Percentiles rank a stretch among this genome's conserved stretches.
Conservation (phyloP, 768 basidiomycete species). For the Naganishia randhawae region DNA sequence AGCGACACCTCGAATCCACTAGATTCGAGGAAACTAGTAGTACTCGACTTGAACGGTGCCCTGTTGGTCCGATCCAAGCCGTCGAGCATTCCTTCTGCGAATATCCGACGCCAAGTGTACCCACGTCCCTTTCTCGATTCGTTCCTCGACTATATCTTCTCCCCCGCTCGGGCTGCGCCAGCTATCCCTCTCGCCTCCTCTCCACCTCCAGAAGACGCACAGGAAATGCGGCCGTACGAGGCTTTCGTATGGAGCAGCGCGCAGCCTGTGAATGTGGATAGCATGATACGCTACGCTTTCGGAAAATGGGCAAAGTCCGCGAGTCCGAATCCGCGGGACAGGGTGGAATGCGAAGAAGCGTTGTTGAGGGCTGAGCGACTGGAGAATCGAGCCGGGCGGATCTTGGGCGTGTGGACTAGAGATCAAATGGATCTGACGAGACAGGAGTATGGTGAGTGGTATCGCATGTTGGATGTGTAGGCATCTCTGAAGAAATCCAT, state of each 20-base stretch:
- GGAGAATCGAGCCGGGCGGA: constrained; percentile 35
- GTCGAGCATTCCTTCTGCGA: neutral
- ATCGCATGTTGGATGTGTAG: neutral
- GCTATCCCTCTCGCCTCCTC: no score
- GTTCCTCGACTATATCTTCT: constrained; percentile 44
- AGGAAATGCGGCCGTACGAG: constrained; percentile 39
- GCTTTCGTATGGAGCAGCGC: constrained; percentile 49
- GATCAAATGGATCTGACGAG: constrained; percentile 41
- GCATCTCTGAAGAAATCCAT: neutral
- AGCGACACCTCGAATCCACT: neutral
- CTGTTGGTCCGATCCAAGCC: constrained; percentile 34
- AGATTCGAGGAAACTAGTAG: constrained; percentile 39
- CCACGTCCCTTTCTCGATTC: constrained; percentile 43
- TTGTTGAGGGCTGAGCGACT: constrained; percentile 12
- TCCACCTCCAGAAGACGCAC: constrained; percentile 1
- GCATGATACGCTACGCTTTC: constrained; percentile 43
- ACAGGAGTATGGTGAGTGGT: constrained; percentile 40
- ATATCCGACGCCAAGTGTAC: constrained; percentile 12
- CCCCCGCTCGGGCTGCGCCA: constrained; percentile 7
- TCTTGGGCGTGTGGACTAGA: constrained; percentile 47
- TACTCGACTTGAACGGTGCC: constrained; percentile 49
- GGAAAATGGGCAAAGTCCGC: constrained; percentile 26
- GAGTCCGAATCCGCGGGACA: neutral
- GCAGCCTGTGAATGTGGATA: constrained; percentile 45
- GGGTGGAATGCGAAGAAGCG: neutral